phyloP scores from a whole-genome alignment of 1,284 basidiomycete genomes.

The Naganishia albida region DNA sequence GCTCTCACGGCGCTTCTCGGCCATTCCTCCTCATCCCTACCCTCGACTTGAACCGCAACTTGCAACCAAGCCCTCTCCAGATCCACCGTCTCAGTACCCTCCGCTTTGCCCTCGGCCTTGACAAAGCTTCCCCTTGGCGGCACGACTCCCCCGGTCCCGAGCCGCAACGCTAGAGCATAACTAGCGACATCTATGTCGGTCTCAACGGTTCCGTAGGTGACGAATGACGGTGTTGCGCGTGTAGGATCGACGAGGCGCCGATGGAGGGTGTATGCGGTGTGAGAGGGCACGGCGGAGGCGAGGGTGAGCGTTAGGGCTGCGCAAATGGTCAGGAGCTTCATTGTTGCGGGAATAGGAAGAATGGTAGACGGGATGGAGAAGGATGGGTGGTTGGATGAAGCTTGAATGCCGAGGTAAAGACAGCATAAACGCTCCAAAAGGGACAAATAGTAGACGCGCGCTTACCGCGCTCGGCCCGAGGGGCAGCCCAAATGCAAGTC shows the following conservation, averaged over 20 bases:
- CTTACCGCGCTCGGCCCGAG: too few species aligned
- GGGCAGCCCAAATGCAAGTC: too few species aligned
- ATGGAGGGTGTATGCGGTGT: slow-evolving; percentile 33
- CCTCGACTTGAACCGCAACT: slow-evolving; percentile 65
- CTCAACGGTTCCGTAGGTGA: slow-evolving; percentile 29
- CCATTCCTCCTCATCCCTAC: slow-evolving; percentile 44
- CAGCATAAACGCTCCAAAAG: too few species aligned
- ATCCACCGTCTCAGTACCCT: slow-evolving; percentile 7
- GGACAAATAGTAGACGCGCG: too few species aligned
- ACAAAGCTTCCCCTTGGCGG: background rate
- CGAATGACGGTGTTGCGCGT: slow-evolving; percentile 32
- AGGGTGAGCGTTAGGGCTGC: background rate
- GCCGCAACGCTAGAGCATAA: slow-evolving; percentile 50
- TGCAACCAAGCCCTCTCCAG: slow-evolving; percentile 62
- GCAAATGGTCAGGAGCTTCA: background rate
- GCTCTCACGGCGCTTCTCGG: slow-evolving; percentile 19
- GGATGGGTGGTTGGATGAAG: too few species aligned
- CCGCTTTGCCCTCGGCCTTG: background rate
- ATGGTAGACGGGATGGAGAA: too few species aligned
- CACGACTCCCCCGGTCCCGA: slow-evolving; percentile 2
- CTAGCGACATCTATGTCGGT: slow-evolving; percentile 39
- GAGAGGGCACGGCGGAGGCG: background rate
- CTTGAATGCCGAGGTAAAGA: too few species aligned
- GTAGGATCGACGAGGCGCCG: slow-evolving; percentile 37
- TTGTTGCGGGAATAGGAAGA: background rate